These are phyloP conservation scores for Ogataea chonburiensis DNA, from an alignment of 805 yeast genomes.

Conservation along the genomic window DNA sequence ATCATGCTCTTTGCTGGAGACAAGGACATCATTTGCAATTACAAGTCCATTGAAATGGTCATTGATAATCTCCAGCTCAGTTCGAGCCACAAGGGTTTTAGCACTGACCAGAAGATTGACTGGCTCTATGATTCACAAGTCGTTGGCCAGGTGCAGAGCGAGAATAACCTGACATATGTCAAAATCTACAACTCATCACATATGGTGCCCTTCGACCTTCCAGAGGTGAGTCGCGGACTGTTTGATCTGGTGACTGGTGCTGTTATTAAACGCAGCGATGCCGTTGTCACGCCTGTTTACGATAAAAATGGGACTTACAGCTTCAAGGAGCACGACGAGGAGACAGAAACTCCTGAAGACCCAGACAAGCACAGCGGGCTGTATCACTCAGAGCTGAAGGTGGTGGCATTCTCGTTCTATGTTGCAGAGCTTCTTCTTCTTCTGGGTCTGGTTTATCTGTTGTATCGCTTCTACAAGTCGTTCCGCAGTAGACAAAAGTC, in stretches of 20 bases:
- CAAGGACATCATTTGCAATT: constrained; percentile 85
- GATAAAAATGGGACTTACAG: constrained; percentile 6
- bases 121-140: constrained; percentile 45
- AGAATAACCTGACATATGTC: constrained; percentile 73
- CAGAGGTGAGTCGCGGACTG: constrained; percentile 66
- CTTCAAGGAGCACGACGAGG: constrained; percentile 10
- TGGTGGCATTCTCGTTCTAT: constrained; percentile 26
- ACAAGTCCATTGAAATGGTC: constrained; percentile 53
- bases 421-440: constrained; percentile 26
- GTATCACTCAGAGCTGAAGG: too few relatives aligned
- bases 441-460: constrained; percentile 21
- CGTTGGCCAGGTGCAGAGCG: constrained; percentile 44
- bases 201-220: constrained; percentile 88
- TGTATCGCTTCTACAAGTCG: constrained; percentile 27
- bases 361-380: constrained; percentile 8
- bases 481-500: constrained; percentile 23
- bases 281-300: constrained; percentile 31
- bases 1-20: constrained; percentile 83
- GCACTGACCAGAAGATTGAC: constrained; percentile 29
- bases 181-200: constrained; percentile 78
- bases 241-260: constrained; percentile 50
- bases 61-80: constrained; percentile 57
- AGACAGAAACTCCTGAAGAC: constrained; percentile 4
- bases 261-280: constrained; percentile 25
- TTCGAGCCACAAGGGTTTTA: constrained; percentile 58